Evolutionary conservation across 2,329 filamentous ascomycete species (phyloP), one percentile per base, ranked within the genome.

Genomic region (Sporothrix dimorphospora): DNA sequence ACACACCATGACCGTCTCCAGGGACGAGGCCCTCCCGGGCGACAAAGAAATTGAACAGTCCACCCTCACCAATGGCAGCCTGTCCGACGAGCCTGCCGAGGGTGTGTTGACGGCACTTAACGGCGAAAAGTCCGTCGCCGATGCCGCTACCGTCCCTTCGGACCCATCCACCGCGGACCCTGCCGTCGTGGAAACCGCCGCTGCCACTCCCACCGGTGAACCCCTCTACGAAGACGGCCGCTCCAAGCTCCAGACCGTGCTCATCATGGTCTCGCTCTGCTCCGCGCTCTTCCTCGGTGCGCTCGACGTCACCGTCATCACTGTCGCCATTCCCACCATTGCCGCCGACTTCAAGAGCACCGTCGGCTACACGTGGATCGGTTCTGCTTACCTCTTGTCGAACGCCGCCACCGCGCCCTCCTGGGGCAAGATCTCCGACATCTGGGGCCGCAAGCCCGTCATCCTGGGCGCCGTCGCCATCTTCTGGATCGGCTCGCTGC

Each of bases 331-430:
- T 7, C 89, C 89, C 0, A 87, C 87, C 9, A 91, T 91, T 66
- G 82, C 86, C 2, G 78, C 80, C 2, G 83, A 91, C 38, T 85
- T 93, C 49, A 78, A 87, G 65, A 90, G 88, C 40, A 88, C 86
- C 19, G 83, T 88, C 0, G 91, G 90, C 7, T 94, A 94, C 80
- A 89, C 90, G 16, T 94, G 92, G 93, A 91, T 95, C 73, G 92
- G 92, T 0, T 89, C 87, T 38, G 88, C 92, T 0, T 94, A 92
- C 79, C 83, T 94, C 3, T 86, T 94, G 12, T 90, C 89, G 19
- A 89, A 89, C 76, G 89, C 91, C 0, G 89, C 91, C 0, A 85
- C 85, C 1, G 88, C 87, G 0, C 91, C 91, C 0, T 86, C 91
- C n/a, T 94, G 92, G 92, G 91, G 90, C 4, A 87, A 87, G 73